These are phyloP conservation scores for Hypomyces rosellus DNA, from an alignment of 2,329 filamentous ascomycete species.

Conservation along the genomic window DNA sequence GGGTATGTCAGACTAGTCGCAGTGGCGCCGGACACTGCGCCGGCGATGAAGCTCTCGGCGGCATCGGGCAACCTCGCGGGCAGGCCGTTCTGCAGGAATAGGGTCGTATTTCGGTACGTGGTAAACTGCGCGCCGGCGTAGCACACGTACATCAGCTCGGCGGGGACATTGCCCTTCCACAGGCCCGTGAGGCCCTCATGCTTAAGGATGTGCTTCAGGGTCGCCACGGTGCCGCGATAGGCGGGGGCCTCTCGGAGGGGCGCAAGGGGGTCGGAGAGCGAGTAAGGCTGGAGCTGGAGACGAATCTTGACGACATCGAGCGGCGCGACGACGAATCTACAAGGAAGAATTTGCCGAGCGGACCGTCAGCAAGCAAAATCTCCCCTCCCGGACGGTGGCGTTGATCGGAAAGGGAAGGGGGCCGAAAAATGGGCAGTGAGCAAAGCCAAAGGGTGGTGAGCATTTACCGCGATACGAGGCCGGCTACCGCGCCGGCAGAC, in stretches of 20 bases:
- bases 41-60: constrained; percentile 76
- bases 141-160: constrained; percentile 86
- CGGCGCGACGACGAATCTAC: constrained; percentile 84
- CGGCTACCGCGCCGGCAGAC: constrained; percentile 57
- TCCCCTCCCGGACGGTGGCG: too few relatives aligned
- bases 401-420: too few relatives aligned
- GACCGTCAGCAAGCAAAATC: not conserved
- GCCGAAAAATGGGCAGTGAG: not conserved
- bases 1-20: constrained; percentile 86
- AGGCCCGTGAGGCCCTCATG: constrained; percentile 80
- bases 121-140: constrained; percentile 90
- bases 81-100: constrained; percentile 53
- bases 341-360: not conserved
- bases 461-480: constrained; percentile 77
- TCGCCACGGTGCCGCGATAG: constrained; percentile 72
- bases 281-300: constrained; percentile 86
- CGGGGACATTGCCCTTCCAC: constrained; percentile 97
- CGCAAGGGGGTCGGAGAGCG: constrained; percentile 66
- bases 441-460: not conserved
- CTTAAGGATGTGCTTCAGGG: constrained; percentile 67
- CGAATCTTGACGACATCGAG: constrained; percentile 98
- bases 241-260: constrained; percentile 44
- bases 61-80: constrained; percentile 50
- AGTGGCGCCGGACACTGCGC: constrained; percentile 72
- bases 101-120: constrained; percentile 69